These are phyloP conservation scores for Mycogone perniciosa DNA, from an alignment of 2,329 filamentous ascomycete species.

Conservation along the genomic window DNA sequence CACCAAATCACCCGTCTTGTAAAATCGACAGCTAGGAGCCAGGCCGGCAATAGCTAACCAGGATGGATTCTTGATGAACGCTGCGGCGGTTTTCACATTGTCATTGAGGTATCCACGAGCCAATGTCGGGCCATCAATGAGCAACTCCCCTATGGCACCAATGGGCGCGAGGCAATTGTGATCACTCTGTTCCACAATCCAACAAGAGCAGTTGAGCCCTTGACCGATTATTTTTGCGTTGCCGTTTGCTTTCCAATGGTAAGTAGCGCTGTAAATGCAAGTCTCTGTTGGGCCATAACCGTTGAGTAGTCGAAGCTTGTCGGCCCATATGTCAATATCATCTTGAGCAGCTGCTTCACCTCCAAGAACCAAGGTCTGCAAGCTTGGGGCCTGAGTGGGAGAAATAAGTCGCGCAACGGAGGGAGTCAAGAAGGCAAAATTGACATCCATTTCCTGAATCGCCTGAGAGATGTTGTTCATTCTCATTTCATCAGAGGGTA, in stretches of 20 bases:
- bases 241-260: neutral
- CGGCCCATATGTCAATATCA: neutral
- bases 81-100: conserved; percentile 35
- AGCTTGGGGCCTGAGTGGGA: neutral
- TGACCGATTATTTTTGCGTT: conserved; percentile 34
- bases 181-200: conserved; percentile 20
- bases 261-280: neutral
- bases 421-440: conserved; percentile 12
- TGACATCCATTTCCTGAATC: conserved; percentile 7
- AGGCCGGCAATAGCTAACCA: neutral
- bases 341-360: neutral
- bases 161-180: conserved; percentile 17
- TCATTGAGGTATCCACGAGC: conserved; percentile 43
- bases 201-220: conserved; percentile 24
- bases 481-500: conserved; percentile 9
- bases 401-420: conserved; percentile 3
- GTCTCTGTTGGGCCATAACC: conserved; percentile 13
- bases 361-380: neutral
- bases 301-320: conserved; percentile 6
- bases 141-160: conserved; percentile 26
- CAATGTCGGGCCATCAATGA: conserved; percentile 36
- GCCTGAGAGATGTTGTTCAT: conserved; percentile 10
- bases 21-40: neutral
- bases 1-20: conserved; percentile 7
- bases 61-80: conserved; percentile 25